phyloP scores from a whole-genome alignment of 1,284 basidiomycete species.

The Trichosporon sp. region DNA sequence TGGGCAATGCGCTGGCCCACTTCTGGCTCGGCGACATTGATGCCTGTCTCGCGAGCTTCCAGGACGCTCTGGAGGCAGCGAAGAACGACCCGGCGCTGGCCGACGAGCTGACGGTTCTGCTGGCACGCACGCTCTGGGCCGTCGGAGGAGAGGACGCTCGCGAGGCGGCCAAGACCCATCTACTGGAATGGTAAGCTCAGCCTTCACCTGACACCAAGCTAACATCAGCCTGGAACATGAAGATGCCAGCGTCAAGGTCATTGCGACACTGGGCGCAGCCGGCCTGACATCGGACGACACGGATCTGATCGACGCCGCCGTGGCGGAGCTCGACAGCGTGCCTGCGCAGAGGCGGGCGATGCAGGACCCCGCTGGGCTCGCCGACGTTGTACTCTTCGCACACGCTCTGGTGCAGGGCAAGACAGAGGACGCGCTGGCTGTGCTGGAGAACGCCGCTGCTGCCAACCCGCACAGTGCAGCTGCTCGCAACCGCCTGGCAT shows the following conservation, averaged over 20 bases:
- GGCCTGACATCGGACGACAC: constrained; percentile 74
- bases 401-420: constrained; percentile 20
- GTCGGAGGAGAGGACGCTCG: constrained; percentile 65
- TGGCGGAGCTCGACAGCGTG: constrained; percentile 64
- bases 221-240: constrained; percentile 59
- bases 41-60: constrained; percentile 60
- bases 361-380: constrained; percentile 29
- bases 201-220: background rate
- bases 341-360: constrained; percentile 15
- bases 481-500: constrained; percentile 21
- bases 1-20: constrained; percentile 65
- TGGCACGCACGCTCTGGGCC: constrained; percentile 76
- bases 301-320: constrained; percentile 74
- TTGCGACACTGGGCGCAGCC: constrained; percentile 78
- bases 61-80: constrained; percentile 58
- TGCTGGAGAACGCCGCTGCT: constrained; percentile 18
- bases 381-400: constrained; percentile 32
- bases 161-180: constrained; percentile 69
- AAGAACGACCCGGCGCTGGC: constrained; percentile 53
- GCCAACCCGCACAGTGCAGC: constrained; percentile 3
- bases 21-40: constrained; percentile 63
- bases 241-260: constrained; percentile 57
- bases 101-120: constrained; percentile 66
- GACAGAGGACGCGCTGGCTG: constrained; percentile 13
- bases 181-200: constrained; percentile 68